Conservation (phyloP, 805 yeast species). For the Kuraishia cidri region DNA sequence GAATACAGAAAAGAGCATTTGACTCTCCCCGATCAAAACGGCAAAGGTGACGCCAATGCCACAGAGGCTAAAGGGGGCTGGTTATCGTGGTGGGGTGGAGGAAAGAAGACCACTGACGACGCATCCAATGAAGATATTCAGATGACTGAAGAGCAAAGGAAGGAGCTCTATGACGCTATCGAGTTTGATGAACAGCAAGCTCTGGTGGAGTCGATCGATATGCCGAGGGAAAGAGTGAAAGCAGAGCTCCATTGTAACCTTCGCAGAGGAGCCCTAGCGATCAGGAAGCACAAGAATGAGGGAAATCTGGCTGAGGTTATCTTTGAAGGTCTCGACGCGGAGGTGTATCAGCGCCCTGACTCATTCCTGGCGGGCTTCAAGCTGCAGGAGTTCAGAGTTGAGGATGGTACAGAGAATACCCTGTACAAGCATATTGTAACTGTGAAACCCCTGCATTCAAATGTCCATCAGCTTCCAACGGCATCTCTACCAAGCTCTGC, state of each 20-base stretch:
- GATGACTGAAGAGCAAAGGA: slow-evolving; percentile 78
- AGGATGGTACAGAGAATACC: slow-evolving; percentile 76
- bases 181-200: slow-evolving; percentile 71
- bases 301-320: slow-evolving; percentile 63
- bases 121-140: slow-evolving; percentile 23
- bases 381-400: slow-evolving; percentile 73
- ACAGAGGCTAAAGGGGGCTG: slow-evolving; percentile 34
- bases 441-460: slow-evolving; percentile 53
- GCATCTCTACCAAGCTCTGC: slow-evolving; percentile 6
- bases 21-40: slow-evolving; percentile 8
- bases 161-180: slow-evolving; percentile 88
- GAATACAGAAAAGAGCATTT: slow-evolving; percentile 52
- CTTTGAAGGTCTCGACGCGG: slow-evolving; percentile 75
- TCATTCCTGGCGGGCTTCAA: slow-evolving; percentile 68
- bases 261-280: slow-evolving; percentile 67
- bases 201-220: slow-evolving; percentile 41
- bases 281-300: slow-evolving; percentile 31
- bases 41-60: slow-evolving; percentile 4
- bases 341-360: slow-evolving; percentile 68
- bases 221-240: slow-evolving; percentile 69
- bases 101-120: slow-evolving; percentile 8
- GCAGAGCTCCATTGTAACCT: slow-evolving; percentile 60
- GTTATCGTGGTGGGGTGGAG: slow-evolving; percentile 62
- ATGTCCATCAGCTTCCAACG: slow-evolving; percentile 23
- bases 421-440: slow-evolving; percentile 84